Evolutionary conservation across 805 yeast species (phyloP), one percentile per base, ranked within the genome.

Genomic region (Cyberlindnera maritima): DNA sequence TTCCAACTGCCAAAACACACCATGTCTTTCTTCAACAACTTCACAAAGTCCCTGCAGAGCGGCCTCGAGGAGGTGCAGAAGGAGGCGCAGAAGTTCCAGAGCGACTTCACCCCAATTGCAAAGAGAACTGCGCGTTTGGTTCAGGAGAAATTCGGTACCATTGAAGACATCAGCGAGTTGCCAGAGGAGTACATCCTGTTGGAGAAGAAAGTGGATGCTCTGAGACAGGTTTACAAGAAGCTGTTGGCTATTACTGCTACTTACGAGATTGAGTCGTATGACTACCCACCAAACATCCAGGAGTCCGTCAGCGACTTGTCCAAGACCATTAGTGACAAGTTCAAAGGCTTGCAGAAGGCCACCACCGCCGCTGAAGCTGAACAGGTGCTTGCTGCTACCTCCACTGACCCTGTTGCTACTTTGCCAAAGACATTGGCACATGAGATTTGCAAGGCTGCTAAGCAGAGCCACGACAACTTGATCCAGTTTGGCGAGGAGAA

Each of bases 271-370:
- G 85, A 84, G 56, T 78, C 86, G 41, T 87, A 87, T 62, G 96
- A 87, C 63, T 86, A 85, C 58, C 96, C 96, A 21, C 92, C 94
- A 44, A 84, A 84, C 62, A 65, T 86, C 52, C 75, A 76, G 51
- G 92, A 87, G 56, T 79, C 86, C 38, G 71, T 80, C 20, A 69
- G 70, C 40, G 83, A 85, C 55, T 80, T 84, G 59, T 79, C 84
- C 32, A 77, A 79, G 55, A 66, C 80, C 4, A 62, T 83, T 39
- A 71, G 74, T 36, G 77, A 69, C 58, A 82, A 80, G 62, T 76
- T 81, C 52, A 71, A 70, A 43, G 83, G 81, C 44, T 73, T 83
- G 57, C 78, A 81, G 49, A 78, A 72, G 57, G 88, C 85, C n/a
- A 69, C 79, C 3, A 75, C 81, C 20, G 83, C 87, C 1, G 80